These are phyloP conservation scores for Voacanga thouarsii DNA, from an alignment of 257 asterid genomes.

Conservation along the genomic window DNA sequence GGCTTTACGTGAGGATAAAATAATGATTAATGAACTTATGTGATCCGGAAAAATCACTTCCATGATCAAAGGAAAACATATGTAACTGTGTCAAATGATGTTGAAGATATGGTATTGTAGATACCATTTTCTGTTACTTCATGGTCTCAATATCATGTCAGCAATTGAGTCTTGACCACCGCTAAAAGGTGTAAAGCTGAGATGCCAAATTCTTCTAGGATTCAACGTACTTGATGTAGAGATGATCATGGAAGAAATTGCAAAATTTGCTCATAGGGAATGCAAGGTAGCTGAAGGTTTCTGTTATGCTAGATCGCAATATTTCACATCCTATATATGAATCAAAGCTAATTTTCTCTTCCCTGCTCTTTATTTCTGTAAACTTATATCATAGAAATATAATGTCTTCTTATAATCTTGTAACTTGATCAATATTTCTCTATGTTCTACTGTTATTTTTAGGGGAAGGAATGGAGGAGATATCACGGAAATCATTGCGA, in stretches of 20 bases:
- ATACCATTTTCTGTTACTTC: not conserved
- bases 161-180: not conserved
- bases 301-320: not conserved
- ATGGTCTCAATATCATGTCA: not conserved
- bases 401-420: not conserved
- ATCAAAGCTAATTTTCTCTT: not conserved
- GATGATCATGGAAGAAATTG: not conserved
- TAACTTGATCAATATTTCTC: not conserved
- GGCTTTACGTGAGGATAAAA: not conserved
- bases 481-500: constrained; percentile 27
- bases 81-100: not conserved
- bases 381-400: not conserved
- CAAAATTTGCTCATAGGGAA: not conserved
- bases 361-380: not conserved
- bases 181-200: not conserved
- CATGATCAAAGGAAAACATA: not conserved
- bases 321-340: not conserved
- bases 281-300: not conserved
- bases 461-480: constrained; percentile 48
- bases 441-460: not conserved
- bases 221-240: not conserved
- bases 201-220: not conserved
- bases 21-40: not conserved
- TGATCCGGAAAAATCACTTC: not conserved
- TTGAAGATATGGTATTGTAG: not conserved